Evolutionary conservation across 176 grass and related monocot genomes (phyloP).

Genomic region (Puya raimondii): DNA sequence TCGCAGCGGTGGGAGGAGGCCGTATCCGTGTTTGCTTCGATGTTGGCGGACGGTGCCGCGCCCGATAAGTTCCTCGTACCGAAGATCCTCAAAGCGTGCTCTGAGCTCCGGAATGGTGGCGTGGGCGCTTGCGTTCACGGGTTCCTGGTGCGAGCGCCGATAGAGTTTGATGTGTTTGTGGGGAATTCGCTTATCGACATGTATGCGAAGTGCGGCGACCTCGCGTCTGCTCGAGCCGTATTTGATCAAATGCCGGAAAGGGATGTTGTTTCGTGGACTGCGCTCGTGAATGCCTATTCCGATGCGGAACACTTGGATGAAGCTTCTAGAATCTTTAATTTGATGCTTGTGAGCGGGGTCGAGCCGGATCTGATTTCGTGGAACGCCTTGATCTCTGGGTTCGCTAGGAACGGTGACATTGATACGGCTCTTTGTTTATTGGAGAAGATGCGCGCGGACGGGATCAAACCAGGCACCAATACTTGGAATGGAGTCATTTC

Average conservation of each 20-base stretch:
- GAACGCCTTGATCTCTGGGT: conserved; percentile 60
- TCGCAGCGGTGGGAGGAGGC: conserved; percentile 38
- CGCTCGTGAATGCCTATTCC: conserved; percentile 39
- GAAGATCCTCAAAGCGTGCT: conserved; percentile 60
- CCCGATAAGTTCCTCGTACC: conserved; percentile 63
- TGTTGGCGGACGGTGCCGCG: conserved; percentile 29
- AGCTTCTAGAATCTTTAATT: conserved; percentile 33
- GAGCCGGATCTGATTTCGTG: conserved; percentile 51
- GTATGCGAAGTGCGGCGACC: conserved; percentile 44
- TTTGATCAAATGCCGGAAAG: conserved; percentile 42
- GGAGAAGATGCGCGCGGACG: conserved; percentile 38
- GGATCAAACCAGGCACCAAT: conserved; percentile 35
- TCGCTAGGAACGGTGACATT: conserved; percentile 42
- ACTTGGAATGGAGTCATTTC: conserved; percentile 70
- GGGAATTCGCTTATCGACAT: conserved; percentile 53
- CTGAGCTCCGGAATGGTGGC: conserved; percentile 18
- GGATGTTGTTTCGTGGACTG: conserved; percentile 63
- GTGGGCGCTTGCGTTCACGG: conserved; percentile 37
- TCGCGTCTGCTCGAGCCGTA: conserved; percentile 29
- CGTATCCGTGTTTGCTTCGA: conserved; percentile 31
- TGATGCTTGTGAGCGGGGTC: conserved; percentile 42
- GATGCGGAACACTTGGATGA: conserved; percentile 38
- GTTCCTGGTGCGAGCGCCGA: conserved; percentile 28
- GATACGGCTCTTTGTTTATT: conserved; percentile 34
- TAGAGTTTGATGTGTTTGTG: conserved; percentile 30